Base-by-base conservation (phyloP, 495 filamentous ascomycete genomes). In the Penicillium malachiteum region DNA sequence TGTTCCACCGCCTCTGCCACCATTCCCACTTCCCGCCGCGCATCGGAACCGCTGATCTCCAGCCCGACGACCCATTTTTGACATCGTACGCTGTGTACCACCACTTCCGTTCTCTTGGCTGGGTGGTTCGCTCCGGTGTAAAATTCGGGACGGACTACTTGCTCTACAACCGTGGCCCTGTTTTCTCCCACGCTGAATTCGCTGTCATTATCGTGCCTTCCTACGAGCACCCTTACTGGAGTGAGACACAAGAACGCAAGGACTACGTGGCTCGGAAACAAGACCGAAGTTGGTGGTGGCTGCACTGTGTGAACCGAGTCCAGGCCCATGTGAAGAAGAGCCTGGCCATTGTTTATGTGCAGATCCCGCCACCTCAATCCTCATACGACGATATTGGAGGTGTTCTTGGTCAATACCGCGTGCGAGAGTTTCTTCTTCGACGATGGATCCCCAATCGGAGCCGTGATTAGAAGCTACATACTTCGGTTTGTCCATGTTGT, bases 91-190 rank as follows among this genome's bases (percentile, higher is more conserved):
- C 84, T 32, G 89, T 88, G 12, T 99, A 96, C 64, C 94, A 99
- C 64, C 94, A 99, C 70, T 99, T 94, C 74, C 90, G 94, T 21
- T 95, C 92, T 7, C 80, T 97, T 0, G 94, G 94, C 44, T 99
- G 94, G 94, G 90, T 96, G n/a, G 85, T 93, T 1, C 88, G 95
- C 14, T 84, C 89, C 21, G 94, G 95, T 39, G 84, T 96, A 61
- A 99, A 99, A 70, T 99, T 99, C 65, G 89, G 87, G 51, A 88
- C 90, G 26, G 95, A 99, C 70, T 96, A 87, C 73, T 78, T 99
- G 18, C 81, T 99, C 21, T 99, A 99, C 74, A 85, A 92, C 54
- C 87, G 92, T n/a, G 94, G 94, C 0, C 94, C 95, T 0, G 93
- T 91, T 2, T 97, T 97, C 69, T 81, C 88, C 7, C 94, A 99